Evolutionary conservation across 495 filamentous ascomycete species (phyloP).

Genomic region (Aspergillus cavernicola): DNA sequence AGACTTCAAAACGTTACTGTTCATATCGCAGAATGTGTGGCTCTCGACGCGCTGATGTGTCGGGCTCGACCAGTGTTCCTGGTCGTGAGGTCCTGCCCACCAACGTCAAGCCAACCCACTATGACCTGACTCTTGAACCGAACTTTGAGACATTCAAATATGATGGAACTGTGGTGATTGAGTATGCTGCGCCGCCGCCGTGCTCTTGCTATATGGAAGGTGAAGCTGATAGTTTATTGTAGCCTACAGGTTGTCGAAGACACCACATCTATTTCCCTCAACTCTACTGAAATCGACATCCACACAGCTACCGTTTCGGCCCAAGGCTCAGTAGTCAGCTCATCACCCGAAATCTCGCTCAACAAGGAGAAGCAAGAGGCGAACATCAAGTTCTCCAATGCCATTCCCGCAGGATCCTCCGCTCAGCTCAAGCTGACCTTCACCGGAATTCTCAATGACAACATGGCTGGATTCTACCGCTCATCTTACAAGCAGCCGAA

Average conservation of each 20-base stretch:
- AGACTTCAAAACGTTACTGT: slow-evolving; percentile 42
- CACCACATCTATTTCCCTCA: slow-evolving; percentile 80
- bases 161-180: slow-evolving; percentile 59
- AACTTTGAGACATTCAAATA: slow-evolving; percentile 62
- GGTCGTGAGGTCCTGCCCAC: slow-evolving; percentile 63
- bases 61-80: slow-evolving; percentile 48
- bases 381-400: slow-evolving; percentile 56
- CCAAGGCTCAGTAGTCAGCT: slow-evolving; percentile 45
- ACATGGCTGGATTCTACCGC: slow-evolving; percentile 68
- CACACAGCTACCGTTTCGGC: slow-evolving; percentile 63
- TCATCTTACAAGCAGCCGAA: slow-evolving; percentile 56
- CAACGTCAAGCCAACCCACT: slow-evolving; percentile 65
- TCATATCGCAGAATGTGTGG: slow-evolving; percentile 51
- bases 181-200: slow-evolving; percentile 40
- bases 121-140: slow-evolving; percentile 64
- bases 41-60: slow-evolving; percentile 38
- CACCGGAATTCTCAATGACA: slow-evolving; percentile 60
- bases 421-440: slow-evolving; percentile 59
- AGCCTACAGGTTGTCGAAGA: slow-evolving; percentile 80
- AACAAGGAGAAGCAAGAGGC: slow-evolving; percentile 59
- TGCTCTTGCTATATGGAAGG: neutral
- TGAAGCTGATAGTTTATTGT: slow-evolving; percentile 13
- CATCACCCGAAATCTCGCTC: slow-evolving; percentile 49
- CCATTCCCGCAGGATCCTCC: slow-evolving; percentile 54
- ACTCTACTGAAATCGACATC: slow-evolving; percentile 82